Conservation (phyloP, 129 eudicot species). For the Lactuca sativa region DNA sequence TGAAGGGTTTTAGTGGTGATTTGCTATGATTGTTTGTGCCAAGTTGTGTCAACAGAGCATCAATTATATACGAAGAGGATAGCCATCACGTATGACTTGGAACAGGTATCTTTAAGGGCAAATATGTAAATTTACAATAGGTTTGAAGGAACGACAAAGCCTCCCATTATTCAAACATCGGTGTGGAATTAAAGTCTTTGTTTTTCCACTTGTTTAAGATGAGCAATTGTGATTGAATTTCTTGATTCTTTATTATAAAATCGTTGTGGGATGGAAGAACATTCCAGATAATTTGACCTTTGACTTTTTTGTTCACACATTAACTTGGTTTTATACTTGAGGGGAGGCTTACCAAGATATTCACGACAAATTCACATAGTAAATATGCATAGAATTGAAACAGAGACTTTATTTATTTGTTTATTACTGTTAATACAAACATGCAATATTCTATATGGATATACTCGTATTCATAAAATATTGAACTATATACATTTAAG, state of each 20-base stretch:
- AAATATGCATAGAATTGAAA: no score
- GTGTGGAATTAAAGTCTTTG: slow-evolving; percentile 6
- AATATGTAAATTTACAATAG: background rate
- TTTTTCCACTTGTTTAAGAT: slow-evolving; percentile 5
- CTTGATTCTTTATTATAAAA: background rate
- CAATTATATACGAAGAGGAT: slow-evolving; percentile 20
- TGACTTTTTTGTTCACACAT: background rate
- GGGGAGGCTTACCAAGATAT: no score
- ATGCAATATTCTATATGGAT: no score
- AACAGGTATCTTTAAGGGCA: slow-evolving; percentile 3
- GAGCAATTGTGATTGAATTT: background rate
- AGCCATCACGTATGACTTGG: slow-evolving; percentile 3
- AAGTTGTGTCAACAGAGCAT: slow-evolving; percentile 12
- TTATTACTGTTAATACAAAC: no score
- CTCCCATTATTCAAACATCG: slow-evolving; percentile 19
- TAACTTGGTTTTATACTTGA: background rate
- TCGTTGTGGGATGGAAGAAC: background rate
- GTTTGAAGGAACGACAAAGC: slow-evolving; percentile 14
- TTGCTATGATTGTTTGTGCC: slow-evolving; percentile 7
- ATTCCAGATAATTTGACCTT: slow-evolving; percentile 12
- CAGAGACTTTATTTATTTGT: no score
- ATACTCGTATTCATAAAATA: no score
- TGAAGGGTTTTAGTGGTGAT: slow-evolving; percentile 1
- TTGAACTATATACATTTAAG: no score
- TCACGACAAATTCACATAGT: no score